Conservation (phyloP, 805 yeast species). For the Hyphopichia homilentoma region DNA sequence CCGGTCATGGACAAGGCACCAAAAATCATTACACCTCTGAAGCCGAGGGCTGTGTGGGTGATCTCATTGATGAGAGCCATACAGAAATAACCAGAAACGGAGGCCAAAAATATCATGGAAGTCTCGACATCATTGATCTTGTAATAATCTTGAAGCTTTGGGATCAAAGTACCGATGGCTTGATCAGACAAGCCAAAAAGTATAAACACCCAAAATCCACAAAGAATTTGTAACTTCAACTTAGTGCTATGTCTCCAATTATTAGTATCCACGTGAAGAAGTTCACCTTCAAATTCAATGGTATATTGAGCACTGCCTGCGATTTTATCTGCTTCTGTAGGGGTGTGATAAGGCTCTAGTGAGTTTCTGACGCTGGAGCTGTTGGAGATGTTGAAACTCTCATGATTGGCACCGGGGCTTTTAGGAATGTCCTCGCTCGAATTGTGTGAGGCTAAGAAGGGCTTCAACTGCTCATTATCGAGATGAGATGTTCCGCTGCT, state of each 20-base stretch:
- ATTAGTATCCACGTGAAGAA: constrained; percentile 30
- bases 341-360: too few species aligned
- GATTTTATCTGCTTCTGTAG: too few species aligned
- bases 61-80: constrained; percentile 48
- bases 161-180: constrained; percentile 57
- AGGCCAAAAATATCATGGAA: constrained; percentile 49
- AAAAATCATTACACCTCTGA: constrained; percentile 40
- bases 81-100: constrained; percentile 51
- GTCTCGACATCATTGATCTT: constrained; percentile 44
- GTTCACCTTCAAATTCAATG: constrained; percentile 24
- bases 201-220: constrained; percentile 37
- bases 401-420: too few species aligned
- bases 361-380: too few species aligned
- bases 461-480: too few species aligned
- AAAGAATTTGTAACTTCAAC: constrained; percentile 41
- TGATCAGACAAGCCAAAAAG: constrained; percentile 59
- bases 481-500: too few species aligned
- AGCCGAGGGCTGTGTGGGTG: constrained; percentile 42
- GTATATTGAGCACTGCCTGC: constrained; percentile 6
- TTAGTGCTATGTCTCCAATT: constrained; percentile 34
- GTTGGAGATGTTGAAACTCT: too few species aligned
- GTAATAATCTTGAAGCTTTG: constrained; percentile 47
- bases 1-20: constrained; percentile 32
- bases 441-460: too few species aligned
- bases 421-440: too few species aligned